phyloP scores from a whole-genome alignment of 83 land plant species.

The Diphasiastrum complanatum region DNA sequence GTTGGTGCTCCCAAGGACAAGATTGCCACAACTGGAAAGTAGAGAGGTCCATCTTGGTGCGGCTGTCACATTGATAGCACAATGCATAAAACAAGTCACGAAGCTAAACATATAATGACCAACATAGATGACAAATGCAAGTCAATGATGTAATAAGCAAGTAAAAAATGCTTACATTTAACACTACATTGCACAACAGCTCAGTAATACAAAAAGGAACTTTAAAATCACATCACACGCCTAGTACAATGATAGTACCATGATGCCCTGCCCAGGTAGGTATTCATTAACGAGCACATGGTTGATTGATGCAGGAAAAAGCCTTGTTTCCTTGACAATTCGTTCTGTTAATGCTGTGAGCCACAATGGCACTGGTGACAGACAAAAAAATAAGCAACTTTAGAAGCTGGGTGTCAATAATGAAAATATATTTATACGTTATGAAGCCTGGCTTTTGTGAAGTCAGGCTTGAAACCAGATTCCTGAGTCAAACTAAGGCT shows the following conservation, averaged over 20 bases:
- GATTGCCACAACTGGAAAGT: conserved; percentile 87
- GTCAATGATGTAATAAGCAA: no score
- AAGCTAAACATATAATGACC: no score
- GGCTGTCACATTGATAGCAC: conserved; percentile 70
- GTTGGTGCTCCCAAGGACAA: conserved; percentile 85
- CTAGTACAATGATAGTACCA: conserved; percentile 43
- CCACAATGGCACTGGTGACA: conserved; percentile 97
- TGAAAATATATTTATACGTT: neutral
- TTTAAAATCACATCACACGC: neutral
- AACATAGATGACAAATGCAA: no score
- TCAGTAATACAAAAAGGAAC: no score
- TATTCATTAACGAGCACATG: conserved; percentile 98
- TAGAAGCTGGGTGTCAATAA: neutral
- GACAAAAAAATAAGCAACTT: neutral
- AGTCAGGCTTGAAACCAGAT: neutral
- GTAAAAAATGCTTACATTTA: no score
- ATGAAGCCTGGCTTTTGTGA: neutral
- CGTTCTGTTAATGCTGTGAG: conserved; percentile 52
- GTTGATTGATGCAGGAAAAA: conserved; percentile 78
- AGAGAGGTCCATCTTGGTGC: conserved; percentile 98
- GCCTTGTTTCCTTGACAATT: conserved; percentile 45
- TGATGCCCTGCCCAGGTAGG: conserved; percentile 92
- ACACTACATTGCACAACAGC: no score
- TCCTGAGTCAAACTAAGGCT: neutral
- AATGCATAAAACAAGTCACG: no score